Evolutionary conservation across 2,329 filamentous ascomycete species (phyloP).

Genomic region (Colletotrichum cuscutae): DNA sequence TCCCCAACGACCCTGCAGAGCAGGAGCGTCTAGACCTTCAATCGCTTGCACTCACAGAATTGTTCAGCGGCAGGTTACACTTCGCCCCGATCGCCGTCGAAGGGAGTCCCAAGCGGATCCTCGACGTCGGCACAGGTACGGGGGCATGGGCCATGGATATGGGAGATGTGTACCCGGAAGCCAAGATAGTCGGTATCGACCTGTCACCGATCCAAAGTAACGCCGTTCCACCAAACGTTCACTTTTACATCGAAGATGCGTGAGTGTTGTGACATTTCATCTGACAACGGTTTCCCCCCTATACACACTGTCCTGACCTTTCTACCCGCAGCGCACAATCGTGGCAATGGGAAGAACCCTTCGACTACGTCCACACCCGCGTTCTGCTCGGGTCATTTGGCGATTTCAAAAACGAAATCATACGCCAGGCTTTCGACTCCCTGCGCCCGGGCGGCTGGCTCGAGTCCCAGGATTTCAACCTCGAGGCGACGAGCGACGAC

Average conservation of each 20-base stretch:
- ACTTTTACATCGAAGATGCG: constrained; percentile 78
- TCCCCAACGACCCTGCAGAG: constrained; percentile 56
- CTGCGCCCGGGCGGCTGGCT: constrained; percentile 64
- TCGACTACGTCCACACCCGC: constrained; percentile 66
- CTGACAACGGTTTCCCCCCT: not conserved
- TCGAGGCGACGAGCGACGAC: constrained; percentile 55
- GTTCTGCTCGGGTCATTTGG: constrained; percentile 61
- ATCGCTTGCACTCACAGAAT: constrained; percentile 47
- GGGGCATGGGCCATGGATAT: constrained; percentile 75
- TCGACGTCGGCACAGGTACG: constrained; percentile 58
- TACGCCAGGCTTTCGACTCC: constrained; percentile 61
- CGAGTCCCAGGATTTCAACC: constrained; percentile 62
- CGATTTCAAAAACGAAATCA: constrained; percentile 58
- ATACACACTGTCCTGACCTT: not conserved
- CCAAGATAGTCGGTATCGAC: constrained; percentile 71
- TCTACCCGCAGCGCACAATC: constrained; percentile 51
- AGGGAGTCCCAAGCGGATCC: constrained; percentile 47
- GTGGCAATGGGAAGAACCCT: constrained; percentile 63
- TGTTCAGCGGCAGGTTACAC: constrained; percentile 52
- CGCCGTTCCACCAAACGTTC: constrained; percentile 76
- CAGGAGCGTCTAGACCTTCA: constrained; percentile 54
- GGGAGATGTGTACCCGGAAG: constrained; percentile 68
- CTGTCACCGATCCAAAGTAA: constrained; percentile 75
- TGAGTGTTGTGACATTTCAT: constrained; percentile 37
- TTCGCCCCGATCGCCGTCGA: constrained; percentile 53